Evolutionary conservation across 805 yeast genomes (phyloP).

Genomic region (Hanseniaspora lachancei): DNA sequence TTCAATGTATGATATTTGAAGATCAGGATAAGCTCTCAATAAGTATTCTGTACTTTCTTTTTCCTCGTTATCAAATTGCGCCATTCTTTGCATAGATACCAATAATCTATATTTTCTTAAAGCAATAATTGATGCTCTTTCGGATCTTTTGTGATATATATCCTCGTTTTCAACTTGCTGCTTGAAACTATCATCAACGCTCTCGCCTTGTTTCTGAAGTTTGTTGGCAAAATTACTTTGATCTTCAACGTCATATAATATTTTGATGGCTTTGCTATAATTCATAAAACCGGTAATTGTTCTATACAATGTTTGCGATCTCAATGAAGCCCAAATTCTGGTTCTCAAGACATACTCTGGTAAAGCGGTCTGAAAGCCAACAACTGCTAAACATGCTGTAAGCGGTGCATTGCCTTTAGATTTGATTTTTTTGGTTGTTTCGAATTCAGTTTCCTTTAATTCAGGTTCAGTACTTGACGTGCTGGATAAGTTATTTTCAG

Average conservation of each 20-base stretch:
- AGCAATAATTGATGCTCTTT: constrained; percentile 45
- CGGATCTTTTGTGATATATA: constrained; percentile 21
- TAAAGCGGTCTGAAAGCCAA: constrained; percentile 94
- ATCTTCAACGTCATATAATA: constrained; percentile 85
- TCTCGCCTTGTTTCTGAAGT: constrained; percentile 86
- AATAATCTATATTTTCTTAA: constrained; percentile 68
- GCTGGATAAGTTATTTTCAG: constrained; percentile 38
- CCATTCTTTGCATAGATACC: constrained; percentile 77
- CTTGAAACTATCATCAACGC: constrained; percentile 92
- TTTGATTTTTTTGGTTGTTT: constrained; percentile 57
- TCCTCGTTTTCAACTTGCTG: constrained; percentile 65
- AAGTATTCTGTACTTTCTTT: constrained; percentile 68
- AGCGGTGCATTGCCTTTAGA: constrained; percentile 82
- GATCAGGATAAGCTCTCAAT: constrained; percentile 70
- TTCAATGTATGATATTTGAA: constrained; percentile 85
- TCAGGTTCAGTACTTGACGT: constrained; percentile 5
- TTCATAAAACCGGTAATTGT: constrained; percentile 98
- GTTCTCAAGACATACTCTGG: constrained; percentile 94
- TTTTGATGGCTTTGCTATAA: constrained; percentile 88
- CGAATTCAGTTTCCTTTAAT: constrained; percentile 19
- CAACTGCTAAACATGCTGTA: constrained; percentile 60
- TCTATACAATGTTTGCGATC: constrained; percentile 93
- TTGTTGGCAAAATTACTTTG: constrained; percentile 64
- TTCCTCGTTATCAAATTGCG: constrained; percentile 59
- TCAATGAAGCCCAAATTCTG: constrained; percentile 94